Evolutionary conservation across 164 flowering plant genomes (phyloP), one percentile per base, ranked within the genome.

Genomic region (Paratinospora sagittata): DNA sequence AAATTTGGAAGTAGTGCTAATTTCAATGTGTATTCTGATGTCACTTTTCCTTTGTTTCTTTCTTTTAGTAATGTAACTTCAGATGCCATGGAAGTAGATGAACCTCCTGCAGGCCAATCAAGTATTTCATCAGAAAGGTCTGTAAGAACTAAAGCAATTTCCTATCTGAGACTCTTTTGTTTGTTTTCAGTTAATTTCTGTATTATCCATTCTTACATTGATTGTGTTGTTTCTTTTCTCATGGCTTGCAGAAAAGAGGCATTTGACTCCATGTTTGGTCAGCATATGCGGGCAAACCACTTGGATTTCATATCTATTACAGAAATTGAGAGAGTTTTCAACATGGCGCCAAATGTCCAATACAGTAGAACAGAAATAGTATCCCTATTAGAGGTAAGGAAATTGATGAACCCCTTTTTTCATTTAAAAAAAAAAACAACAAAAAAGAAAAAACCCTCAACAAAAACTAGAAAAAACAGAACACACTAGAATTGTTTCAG

Each of bases 41-140:
- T 4, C 63, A 57, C 41, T 65, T 66, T 17, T 36, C 21, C 68
- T 76, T 24, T 72, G 36, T 63, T 27, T 73, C 45, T 67, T 73
- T 14, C 21, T 62, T 67, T 73, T 43, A 45, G 49, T 47, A 87
- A 89, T 69, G 80, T 65, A 71, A 80, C 84, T 36, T 60, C 76
- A 6, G 89, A 85, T 70, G 84, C 90, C 69, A 95, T 92, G 98
- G 98, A 95, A 43, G 84, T 89, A n/a, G 98, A 95, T 72, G 87
- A 82, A 6, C 78, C 87, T 73, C 82, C 93, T 70, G 77, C 81
- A 49, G 76, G 74, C 57, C 84, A 63, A 30, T 30, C 84, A 6
- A 69, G 66, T 70, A 62, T 82, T 70, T 72, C 93, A 55, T 69
- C 81, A 12, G 90, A 94, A 78, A 94, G 97, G 98, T 93, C 4